Base-by-base conservation (phyloP, 768 basidiomycete genomes). In the Russula sp. region DNA sequence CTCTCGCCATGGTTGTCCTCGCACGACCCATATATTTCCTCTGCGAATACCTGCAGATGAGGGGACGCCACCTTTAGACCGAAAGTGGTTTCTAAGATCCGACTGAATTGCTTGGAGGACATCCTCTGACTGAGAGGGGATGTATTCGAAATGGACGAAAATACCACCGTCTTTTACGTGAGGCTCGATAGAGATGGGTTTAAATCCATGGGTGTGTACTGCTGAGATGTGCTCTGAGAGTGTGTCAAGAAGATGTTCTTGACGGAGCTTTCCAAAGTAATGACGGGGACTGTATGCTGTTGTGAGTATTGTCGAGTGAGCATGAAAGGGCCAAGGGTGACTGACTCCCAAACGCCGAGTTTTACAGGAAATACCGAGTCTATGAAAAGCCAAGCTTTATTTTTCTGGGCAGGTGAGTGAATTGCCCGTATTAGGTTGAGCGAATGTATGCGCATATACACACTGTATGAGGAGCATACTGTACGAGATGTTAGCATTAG, bases 111-210 rank as follows among this genome's bases (percentile, higher is more conserved):
- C 74, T 31, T 73, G 71, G 8, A 84, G 70, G 18, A 70, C 66
- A 64, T 76, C 75, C 35, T 65, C 68, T 7, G 65, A 62, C 35
- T 55, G 48, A n/a, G 61, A 63, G 3, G 77, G 73, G 35, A 67
- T 73, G 69, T 87, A 95, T 22, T 77, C 74, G 71, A 94, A 92
- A 37, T 79, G 79, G 42, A 94, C 86, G 70, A 92, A 94, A 16
- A 91, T 86, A 5, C 94, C 94, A 2, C 93, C 93, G 64, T 94
- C 92, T 69, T 94, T 95, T 56, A 75, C 73, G 64, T 84, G 79
- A 7, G 85, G 84, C 57, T 90, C 79, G 6, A 92, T 69, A 27
- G 82, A 80, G 4, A 86, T 69, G n/a, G 91, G 74, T 35, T 77
- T 75, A 70, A 94, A 90, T 40, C 76, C 77, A 66, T 85, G 82